Conservation (phyloP, 192 early-diverging fungal genomes). For the Backusella mclennaniae region DNA sequence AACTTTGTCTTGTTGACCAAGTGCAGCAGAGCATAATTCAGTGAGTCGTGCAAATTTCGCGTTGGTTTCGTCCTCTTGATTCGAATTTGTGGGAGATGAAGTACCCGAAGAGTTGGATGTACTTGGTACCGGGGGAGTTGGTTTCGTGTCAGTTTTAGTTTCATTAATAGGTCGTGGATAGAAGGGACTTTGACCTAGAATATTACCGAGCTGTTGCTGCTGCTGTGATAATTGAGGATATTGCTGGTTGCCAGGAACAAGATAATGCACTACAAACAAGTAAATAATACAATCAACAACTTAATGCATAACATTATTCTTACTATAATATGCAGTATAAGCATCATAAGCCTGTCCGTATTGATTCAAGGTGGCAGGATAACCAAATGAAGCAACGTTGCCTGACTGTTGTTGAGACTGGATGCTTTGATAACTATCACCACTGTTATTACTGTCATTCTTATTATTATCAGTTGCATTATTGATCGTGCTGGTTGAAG, state of each 20-base stretch:
- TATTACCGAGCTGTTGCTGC: background rate
- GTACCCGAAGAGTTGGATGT: conserved; percentile 21
- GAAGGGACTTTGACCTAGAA: background rate
- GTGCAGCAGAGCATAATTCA: conserved; percentile 26
- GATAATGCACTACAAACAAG: background rate
- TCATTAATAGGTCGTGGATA: background rate
- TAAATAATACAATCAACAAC: background rate
- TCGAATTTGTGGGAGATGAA: conserved; percentile 22
- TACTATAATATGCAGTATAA: conserved; percentile 12
- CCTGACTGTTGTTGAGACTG: background rate
- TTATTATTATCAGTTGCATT: background rate
- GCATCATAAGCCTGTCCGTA: conserved; percentile 27
- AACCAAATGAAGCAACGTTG: background rate
- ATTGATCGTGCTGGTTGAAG: background rate
- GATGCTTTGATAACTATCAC: background rate
- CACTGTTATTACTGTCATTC: background rate
- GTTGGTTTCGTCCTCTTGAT: conserved; percentile 19
- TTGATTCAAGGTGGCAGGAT: conserved; percentile 20
- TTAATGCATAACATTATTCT: background rate
- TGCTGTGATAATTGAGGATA: background rate
- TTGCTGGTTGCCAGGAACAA: background rate
- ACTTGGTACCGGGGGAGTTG: conserved; percentile 34
- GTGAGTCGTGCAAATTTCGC: conserved; percentile 18
- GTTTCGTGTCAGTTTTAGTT: background rate
- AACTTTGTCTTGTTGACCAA: background rate